Percentiles rank a stretch among this genome's conserved stretches.
Evolutionary conservation across 2,329 filamentous ascomycete genomes (phyloP).

Genomic region (Venturia oleaginea): DNA sequence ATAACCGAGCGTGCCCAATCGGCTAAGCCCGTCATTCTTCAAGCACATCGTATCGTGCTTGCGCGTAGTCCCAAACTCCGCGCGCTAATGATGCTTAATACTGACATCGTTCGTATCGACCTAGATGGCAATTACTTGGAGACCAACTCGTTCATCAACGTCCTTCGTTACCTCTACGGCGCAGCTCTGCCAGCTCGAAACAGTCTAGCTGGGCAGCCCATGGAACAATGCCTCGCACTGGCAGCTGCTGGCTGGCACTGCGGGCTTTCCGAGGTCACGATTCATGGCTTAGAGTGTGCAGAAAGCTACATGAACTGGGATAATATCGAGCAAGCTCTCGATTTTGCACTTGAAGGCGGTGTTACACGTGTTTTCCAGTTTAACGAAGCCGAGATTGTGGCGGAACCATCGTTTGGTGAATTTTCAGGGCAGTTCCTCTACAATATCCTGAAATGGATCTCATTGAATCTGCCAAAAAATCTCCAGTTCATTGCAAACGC

Average conservation of each 20-base stretch:
- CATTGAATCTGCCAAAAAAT: constrained; percentile 49
- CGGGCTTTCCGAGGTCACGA: constrained; percentile 44
- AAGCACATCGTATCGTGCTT: constrained; percentile 5
- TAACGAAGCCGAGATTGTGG: constrained; percentile 7
- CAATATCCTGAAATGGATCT: constrained; percentile 47
- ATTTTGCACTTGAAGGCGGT: constrained; percentile 47
- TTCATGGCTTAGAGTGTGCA: constrained; percentile 52
- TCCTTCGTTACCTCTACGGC: constrained; percentile 10
- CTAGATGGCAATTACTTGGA: constrained; percentile 1
- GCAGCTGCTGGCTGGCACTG: constrained; percentile 54
- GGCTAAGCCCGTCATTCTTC: neutral
- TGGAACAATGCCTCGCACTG: constrained; percentile 44
- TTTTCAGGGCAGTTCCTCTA: constrained; percentile 17
- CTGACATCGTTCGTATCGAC: neutral
- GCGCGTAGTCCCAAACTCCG: constrained; percentile 1
- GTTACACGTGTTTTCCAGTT: constrained; percentile 28
- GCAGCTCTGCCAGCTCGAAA: neutral
- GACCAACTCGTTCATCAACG: neutral
- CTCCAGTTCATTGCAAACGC: constrained; percentile 50
- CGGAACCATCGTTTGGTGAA: constrained; percentile 14
- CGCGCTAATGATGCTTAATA: neutral
- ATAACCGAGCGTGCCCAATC: constrained; percentile 15
- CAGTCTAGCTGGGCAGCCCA: constrained; percentile 7
- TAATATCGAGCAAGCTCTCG: constrained; percentile 51
- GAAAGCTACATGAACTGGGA: constrained; percentile 51